Base-by-base conservation (phyloP, 352 stramenopile species). In the Bremia lactucae region DNA sequence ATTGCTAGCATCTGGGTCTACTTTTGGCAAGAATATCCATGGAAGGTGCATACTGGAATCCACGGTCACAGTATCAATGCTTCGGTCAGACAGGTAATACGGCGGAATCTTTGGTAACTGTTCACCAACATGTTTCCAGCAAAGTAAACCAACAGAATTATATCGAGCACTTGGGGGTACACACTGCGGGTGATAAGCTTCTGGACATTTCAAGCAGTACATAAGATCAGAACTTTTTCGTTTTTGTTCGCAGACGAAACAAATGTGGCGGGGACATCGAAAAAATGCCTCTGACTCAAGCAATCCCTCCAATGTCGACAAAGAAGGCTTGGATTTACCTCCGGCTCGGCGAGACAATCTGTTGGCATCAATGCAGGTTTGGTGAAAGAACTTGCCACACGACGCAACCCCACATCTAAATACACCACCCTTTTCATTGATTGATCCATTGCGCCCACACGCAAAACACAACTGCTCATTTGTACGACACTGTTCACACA, bases 151-250 rank as follows among this genome's bases (percentile, higher is more conserved):
- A 18, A 97, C 50, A 34, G 93, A 90, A 53, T 97, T 96, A 50
- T 96, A 97, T 10, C 77, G 72, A 23, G 81, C 73, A 53, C 71
- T 88, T 0, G 89, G 89, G 13, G 89, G 84, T 22, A 97, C 87
- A 59, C 92, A 97, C 31, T 87, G 75, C 8, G 92, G 71, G 46
- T 97, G 92, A 60, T 95, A 97, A 21, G 86, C 52, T 52, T 83
- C 85, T 2, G 89, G 87, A 46, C 92, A 97, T 47, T 95, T 77
- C 19, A 97, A 64, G 59, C 92, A 97, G 44, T 53, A 73, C 76
- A 95, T 91, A 24, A 91, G 62, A n/a, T 90, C 82, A 22, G 57
- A 62, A 11, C 51, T 73, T 20, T 72, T 86, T 59, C 81, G 87
- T 20, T 57, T 75, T 53, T 66, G 83, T 50, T 95, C 66, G 35